Evolutionary conservation across 1,284 basidiomycete species (phyloP).

Genomic region (Golubevia pallescens): DNA sequence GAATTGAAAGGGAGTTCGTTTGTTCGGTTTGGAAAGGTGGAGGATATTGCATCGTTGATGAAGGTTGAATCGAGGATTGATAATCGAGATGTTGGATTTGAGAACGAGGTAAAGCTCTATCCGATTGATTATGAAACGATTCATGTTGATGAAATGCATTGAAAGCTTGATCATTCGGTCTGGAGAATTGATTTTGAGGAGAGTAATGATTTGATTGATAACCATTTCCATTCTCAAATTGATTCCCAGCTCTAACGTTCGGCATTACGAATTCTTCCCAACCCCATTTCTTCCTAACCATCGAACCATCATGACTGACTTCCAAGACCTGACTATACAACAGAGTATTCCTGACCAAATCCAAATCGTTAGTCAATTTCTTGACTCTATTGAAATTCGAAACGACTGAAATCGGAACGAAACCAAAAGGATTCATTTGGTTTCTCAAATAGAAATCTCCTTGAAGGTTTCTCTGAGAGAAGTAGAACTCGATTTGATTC

Average conservation of each 20-base stretch:
- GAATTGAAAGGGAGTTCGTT: too few species aligned
- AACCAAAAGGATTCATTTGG: slow-evolving; percentile 49
- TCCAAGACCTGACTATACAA: slow-evolving; percentile 29
- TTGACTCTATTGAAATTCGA: slow-evolving; percentile 44
- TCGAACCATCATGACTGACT: slow-evolving; percentile 20
- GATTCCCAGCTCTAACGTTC: neutral
- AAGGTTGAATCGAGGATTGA: too few species aligned
- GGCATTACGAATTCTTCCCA: slow-evolving; percentile 40
- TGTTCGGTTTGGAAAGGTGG: too few species aligned
- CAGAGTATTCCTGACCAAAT: slow-evolving; percentile 28
- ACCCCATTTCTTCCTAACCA: slow-evolving; percentile 28
- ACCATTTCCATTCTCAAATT: too few species aligned
- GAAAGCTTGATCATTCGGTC: too few species aligned
- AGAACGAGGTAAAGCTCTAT: too few species aligned
- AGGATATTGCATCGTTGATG: too few species aligned
- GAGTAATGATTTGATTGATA: too few species aligned
- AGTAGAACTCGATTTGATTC: slow-evolving; percentile 59
- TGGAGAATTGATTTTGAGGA: too few species aligned
- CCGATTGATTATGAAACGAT: too few species aligned
- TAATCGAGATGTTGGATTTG: too few species aligned
- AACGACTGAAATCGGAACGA: slow-evolving; percentile 36
- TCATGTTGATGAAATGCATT: too few species aligned
- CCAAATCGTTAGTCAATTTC: slow-evolving; percentile 16
- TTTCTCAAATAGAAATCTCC: slow-evolving; percentile 50
- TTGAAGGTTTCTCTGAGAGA: slow-evolving; percentile 44